Evolutionary conservation across 495 filamentous ascomycete genomes (phyloP).

Genomic region (Lepraria neglecta): DNA sequence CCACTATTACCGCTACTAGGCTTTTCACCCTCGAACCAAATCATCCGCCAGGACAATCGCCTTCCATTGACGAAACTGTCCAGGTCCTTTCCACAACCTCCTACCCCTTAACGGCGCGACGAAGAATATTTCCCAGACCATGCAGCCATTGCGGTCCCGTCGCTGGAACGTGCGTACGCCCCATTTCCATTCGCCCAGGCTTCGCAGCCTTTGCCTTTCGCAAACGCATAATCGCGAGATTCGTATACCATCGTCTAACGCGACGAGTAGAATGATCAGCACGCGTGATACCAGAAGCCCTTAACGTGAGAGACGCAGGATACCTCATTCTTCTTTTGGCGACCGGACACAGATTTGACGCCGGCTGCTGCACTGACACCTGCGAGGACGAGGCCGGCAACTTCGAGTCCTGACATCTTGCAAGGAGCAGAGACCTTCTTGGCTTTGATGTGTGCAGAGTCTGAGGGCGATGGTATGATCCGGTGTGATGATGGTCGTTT

Average conservation of each 20-base stretch:
- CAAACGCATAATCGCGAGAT: neutral
- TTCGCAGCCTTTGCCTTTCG: neutral
- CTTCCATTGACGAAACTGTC: too few species aligned
- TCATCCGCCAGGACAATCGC: too few species aligned
- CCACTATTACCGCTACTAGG: too few species aligned
- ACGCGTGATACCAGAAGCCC: neutral
- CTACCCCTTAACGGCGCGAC: too few species aligned
- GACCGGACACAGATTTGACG: neutral
- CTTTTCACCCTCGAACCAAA: too few species aligned
- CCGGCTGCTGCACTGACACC: conserved; percentile 2
- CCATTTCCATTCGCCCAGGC: neutral
- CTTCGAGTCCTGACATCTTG: conserved; percentile 4
- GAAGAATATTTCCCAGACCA: too few species aligned
- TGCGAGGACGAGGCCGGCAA: neutral
- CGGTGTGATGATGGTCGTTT: neutral
- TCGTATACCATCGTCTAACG: neutral
- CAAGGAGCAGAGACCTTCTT: neutral
- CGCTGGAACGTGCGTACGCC: neutral
- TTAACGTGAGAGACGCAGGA: neutral
- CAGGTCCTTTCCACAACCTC: too few species aligned
- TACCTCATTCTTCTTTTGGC: neutral
- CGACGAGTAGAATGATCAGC: neutral
- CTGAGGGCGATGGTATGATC: neutral
- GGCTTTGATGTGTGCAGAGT: neutral
- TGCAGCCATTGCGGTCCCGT: too few species aligned